phyloP scores from a whole-genome alignment of 2,329 filamentous ascomycete species.

The Diaporthe ampelina region DNA sequence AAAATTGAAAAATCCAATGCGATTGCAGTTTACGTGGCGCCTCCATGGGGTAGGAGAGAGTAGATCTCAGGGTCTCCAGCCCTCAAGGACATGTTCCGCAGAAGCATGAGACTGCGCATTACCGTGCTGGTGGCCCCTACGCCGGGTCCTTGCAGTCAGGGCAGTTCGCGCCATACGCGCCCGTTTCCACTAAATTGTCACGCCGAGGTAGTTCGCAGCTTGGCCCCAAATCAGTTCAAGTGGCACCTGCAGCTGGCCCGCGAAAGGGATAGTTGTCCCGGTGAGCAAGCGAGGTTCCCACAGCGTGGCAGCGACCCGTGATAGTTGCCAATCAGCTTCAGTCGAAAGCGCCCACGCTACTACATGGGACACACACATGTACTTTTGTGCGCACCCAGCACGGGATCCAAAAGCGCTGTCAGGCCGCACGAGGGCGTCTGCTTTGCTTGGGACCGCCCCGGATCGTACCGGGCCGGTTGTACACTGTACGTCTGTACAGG shows the following conservation, averaged over 20 bases:
- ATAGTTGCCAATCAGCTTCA: constrained; percentile 1
- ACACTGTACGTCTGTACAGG: background rate
- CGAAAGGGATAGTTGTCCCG: background rate
- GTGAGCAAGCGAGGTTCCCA: background rate
- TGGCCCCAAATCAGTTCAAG: constrained; percentile 7
- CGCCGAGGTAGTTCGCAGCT: constrained; percentile 17
- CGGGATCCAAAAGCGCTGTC: background rate
- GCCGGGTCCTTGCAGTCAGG: background rate
- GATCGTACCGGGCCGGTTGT: background rate
- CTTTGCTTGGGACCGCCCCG: background rate
- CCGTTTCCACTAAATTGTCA: background rate
- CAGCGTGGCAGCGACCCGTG: background rate
- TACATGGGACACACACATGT: no score
- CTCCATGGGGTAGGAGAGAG: background rate
- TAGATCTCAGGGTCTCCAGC: background rate
- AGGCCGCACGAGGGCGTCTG: background rate
- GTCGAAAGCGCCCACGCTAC: background rate
- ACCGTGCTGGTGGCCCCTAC: background rate
- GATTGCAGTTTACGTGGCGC: background rate
- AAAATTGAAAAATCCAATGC: no score
- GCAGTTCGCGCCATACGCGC: constrained; percentile 9
- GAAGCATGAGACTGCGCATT: background rate
- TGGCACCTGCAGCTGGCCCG: constrained; percentile 21
- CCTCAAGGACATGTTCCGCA: background rate
- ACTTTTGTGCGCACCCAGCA: background rate